phyloP scores from a whole-genome alignment of 352 stramenopile species.

The Globisporangium carolinianum region DNA sequence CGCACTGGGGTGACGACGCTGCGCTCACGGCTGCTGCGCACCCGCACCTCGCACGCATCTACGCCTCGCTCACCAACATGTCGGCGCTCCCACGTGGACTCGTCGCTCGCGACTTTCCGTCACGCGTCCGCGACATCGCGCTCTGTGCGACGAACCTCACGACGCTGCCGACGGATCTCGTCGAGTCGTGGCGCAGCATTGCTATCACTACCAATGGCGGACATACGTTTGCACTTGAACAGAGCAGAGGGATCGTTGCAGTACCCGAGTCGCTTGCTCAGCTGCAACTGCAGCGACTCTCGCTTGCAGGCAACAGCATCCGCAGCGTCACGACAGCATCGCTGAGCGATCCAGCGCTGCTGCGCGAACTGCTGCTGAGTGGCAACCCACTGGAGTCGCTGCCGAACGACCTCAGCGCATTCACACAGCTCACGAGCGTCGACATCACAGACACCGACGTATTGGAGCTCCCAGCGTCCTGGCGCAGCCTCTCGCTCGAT shows the following conservation, averaged over 20 bases:
- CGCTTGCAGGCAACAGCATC: constrained; percentile 8
- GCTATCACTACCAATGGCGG: neutral
- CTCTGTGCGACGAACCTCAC: constrained; percentile 12
- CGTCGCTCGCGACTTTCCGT: neutral
- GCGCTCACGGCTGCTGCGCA: constrained; percentile 5
- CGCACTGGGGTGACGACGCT: constrained; percentile 4
- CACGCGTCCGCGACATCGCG: constrained; percentile 1
- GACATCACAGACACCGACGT: constrained; percentile 1
- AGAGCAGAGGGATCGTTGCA: constrained; percentile 1
- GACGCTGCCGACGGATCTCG: neutral
- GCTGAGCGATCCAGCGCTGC: neutral
- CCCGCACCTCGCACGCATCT: constrained; percentile 7
- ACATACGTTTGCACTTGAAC: constrained; percentile 3
- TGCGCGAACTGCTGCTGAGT: constrained; percentile 1
- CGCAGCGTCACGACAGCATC: neutral
- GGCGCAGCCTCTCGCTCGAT: neutral
- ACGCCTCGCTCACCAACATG: constrained; percentile 7
- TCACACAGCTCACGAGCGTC: constrained; percentile 4
- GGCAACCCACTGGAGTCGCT: constrained; percentile 7
- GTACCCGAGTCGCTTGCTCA: constrained; percentile 3
- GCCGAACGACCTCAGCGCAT: neutral
- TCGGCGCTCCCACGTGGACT: constrained; percentile 7
- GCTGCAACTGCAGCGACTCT: constrained; percentile 3
- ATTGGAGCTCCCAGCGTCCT: constrained; percentile 2
- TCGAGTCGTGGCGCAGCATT: constrained; percentile 4